Evolutionary conservation across 192 early-diverging fungal genomes (phyloP), one percentile per base, ranked within the genome.

Genomic region (Spizellomyces punctatus): DNA sequence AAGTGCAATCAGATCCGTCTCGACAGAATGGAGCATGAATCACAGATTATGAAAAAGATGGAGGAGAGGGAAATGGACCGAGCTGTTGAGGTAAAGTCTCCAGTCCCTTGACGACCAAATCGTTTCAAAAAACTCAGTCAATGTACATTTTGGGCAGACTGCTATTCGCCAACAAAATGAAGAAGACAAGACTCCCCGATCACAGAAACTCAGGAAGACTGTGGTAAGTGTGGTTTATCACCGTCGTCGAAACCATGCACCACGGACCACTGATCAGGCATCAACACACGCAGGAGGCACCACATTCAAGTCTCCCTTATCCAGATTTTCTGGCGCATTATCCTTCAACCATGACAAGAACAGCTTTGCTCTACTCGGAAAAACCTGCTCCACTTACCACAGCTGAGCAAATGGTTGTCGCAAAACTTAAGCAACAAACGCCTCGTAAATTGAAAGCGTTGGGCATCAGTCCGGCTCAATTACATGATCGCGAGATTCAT

Each of bases 1-100:
- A 85, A 87, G 69, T 80, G 85, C 69, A 78, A 77, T 14, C 83
- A 85, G 70, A 82, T 87, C 10, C 67, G 63, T 42, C 67, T 84
- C 19, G 80, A 84, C 55, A 78, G 76, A 69, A 43, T 59, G 21
- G 72, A 82, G 41, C 77, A 85, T 43, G 80, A 82, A 47, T 46
- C 61, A 10, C 21, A 57, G 5, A 64, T 87, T 19, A 8, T 77
- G 52, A 76, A 78, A 59, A 48, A 67, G 16, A 66, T 75, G 52
- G 62, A 82, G 46, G 82, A 85, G 52, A 66, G 76, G 16, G 82
- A 83, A 22, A 69, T 87, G 22, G 81, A 87, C 55, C 67, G 82
- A 6, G 82, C 81, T 10, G 77, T 87, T 50, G 82, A 87, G 79
- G 85, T 87, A 70, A 56, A 52, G 19, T 6, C 16, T 57, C 9